These are phyloP conservation scores for Malus sylvestris DNA, from an alignment of 306 rosid species.

Conservation along the genomic window DNA sequence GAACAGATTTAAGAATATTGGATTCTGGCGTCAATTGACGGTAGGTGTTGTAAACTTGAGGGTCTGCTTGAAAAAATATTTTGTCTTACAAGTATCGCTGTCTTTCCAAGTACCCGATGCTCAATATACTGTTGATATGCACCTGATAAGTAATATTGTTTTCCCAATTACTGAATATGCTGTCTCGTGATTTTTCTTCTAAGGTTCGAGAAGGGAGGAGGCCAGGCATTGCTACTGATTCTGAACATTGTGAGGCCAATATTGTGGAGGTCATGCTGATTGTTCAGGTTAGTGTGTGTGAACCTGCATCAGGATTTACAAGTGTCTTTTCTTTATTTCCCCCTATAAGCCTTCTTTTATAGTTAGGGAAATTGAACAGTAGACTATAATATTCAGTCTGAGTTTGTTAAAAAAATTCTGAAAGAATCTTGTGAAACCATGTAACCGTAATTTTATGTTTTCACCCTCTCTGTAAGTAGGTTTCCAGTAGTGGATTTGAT, in stretches of 20 bases:
- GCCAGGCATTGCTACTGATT: constrained; percentile 38
- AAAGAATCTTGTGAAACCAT: neutral
- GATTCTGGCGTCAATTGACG: constrained; percentile 96
- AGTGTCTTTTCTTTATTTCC: neutral
- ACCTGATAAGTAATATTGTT: neutral
- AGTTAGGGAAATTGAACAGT: neutral
- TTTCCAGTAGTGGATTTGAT: constrained; percentile 60
- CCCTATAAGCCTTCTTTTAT: neutral
- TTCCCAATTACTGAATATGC: neutral
- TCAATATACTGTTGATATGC: neutral
- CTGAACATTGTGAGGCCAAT: constrained; percentile 36
- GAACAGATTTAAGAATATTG: constrained; percentile 85
- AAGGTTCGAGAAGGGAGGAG: constrained; percentile 95
- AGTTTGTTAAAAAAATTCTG: constrained; percentile 4
- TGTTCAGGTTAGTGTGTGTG: constrained; percentile 53
- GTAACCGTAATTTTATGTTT: neutral
- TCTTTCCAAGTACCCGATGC: neutral
- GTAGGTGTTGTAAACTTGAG: constrained; percentile 33
- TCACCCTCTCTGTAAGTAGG: constrained; percentile 34
- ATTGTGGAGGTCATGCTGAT: constrained; percentile 86
- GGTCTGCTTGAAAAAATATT: neutral
- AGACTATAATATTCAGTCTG: constrained; percentile 6
- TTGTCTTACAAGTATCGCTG: neutral
- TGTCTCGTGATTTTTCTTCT: constrained; percentile 4
- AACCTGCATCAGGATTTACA: neutral